Conservation (phyloP, 2,329 filamentous ascomycete species). For the Metarhizium guizhouense region DNA sequence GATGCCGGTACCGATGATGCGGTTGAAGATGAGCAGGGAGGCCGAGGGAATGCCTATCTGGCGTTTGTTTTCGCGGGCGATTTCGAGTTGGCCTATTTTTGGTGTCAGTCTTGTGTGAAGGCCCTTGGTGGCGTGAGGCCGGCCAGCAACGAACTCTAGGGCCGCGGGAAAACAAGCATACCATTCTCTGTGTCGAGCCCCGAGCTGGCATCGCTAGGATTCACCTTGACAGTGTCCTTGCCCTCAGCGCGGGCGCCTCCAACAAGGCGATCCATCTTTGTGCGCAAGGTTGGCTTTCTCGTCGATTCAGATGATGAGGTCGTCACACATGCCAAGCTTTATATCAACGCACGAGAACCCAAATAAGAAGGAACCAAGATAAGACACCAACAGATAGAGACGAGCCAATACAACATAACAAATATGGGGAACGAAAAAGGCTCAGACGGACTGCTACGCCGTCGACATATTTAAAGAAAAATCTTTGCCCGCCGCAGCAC, state of each 20-base stretch:
- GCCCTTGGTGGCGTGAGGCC: too few species aligned
- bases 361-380: too few species aligned
- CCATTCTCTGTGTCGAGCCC: conserved; percentile 5
- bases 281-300: background rate
- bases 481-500: background rate
- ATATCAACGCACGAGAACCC: too few species aligned
- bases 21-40: conserved; percentile 53
- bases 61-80: conserved; percentile 38
- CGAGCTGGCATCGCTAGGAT: conserved; percentile 5
- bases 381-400: too few species aligned
- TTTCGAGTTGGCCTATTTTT: conserved; percentile 21
- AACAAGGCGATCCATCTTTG: background rate
- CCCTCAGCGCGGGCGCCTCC: conserved; percentile 2
- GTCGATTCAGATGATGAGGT: background rate
- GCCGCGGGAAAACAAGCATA: background rate
- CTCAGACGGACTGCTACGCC: background rate
- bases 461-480: background rate
- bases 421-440: background rate
- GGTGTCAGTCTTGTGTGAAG: background rate
- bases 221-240: conserved; percentile 4
- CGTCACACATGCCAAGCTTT: background rate
- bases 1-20: conserved; percentile 59
- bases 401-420: too few species aligned
- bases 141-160: background rate
- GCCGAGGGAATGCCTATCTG: conserved; percentile 48